A percentile compares a stretch with the other conserved stretches of the same genome.
Evolutionary conservation across 306 rosid species (phyloP).

Genomic region (Comarum palustre): DNA sequence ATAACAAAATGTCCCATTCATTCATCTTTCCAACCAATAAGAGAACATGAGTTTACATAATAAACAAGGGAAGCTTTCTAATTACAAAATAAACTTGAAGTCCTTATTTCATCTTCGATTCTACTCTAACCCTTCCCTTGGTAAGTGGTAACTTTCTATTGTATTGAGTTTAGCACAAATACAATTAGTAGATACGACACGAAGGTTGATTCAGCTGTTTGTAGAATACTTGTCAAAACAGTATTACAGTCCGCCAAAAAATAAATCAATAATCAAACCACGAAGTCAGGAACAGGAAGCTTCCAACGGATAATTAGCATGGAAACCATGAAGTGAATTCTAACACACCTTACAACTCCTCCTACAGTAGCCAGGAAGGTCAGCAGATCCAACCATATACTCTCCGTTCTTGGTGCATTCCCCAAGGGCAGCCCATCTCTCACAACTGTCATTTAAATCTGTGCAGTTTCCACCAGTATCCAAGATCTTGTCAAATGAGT

Average conservation of each 20-base stretch:
- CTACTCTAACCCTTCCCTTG: conserved; percentile 1
- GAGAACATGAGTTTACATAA: background rate
- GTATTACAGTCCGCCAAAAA: conserved; percentile 24
- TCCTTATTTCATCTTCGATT: conserved; percentile 7
- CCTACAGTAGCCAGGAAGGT: conserved; percentile 86
- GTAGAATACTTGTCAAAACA: conserved; percentile 12
- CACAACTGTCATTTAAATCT: conserved; percentile 72
- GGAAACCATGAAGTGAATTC: conserved; percentile 23
- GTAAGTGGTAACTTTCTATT: conserved; percentile 1
- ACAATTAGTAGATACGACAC: background rate
- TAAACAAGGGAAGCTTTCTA: background rate
- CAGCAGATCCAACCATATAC: conserved; percentile 85
- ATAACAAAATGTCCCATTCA: background rate
- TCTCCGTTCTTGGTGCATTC: conserved; percentile 82
- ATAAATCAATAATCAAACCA: conserved; percentile 7
- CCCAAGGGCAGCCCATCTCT: conserved; percentile 93
- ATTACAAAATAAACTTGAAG: background rate
- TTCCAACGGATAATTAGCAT: conserved; percentile 10
- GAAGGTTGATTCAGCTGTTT: conserved; percentile 13
- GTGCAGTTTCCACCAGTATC: conserved; percentile 53
- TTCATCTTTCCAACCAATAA: background rate
- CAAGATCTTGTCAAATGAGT: conserved; percentile 66
- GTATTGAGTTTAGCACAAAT: background rate
- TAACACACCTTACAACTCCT: conserved; percentile 82
- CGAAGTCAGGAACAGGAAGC: conserved; percentile 23